These are phyloP conservation scores for Westerdykella sp. DNA, from an alignment of 2,329 filamentous ascomycete species.

Conservation along the genomic window DNA sequence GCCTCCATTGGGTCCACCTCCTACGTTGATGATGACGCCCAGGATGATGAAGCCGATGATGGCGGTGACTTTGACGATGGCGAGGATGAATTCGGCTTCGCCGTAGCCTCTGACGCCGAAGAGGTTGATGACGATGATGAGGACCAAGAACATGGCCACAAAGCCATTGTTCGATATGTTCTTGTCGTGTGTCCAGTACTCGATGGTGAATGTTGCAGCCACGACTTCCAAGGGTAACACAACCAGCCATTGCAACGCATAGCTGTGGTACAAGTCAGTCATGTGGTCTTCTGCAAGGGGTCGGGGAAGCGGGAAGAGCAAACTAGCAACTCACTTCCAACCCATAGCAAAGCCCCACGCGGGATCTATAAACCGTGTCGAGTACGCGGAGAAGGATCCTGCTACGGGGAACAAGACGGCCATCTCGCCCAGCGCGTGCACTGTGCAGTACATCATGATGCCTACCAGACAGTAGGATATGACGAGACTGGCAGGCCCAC, in stretches of 20 bases:
- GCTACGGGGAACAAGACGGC: constrained; percentile 86
- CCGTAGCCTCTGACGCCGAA: constrained; percentile 86
- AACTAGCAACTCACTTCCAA: constrained; percentile 55
- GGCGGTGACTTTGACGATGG: constrained; percentile 77
- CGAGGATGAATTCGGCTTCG: constrained; percentile 83
- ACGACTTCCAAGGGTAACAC: constrained; percentile 81
- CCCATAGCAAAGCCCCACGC: constrained; percentile 95
- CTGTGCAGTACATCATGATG: constrained; percentile 83
- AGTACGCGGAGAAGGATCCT: constrained; percentile 87
- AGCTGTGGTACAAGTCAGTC: constrained; percentile 35
- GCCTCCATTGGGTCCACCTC: constrained; percentile 54
- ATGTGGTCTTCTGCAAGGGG: constrained; percentile 2
- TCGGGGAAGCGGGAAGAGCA: constrained; percentile 4
- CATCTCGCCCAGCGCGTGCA: constrained; percentile 86
- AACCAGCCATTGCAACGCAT: constrained; percentile 81
- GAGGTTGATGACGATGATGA: constrained; percentile 76
- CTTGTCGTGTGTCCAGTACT: constrained; percentile 62
- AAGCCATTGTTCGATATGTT: constrained; percentile 54
- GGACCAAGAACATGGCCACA: constrained; percentile 71
- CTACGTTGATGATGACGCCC: constrained; percentile 78
- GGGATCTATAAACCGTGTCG: constrained; percentile 85
- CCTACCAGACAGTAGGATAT: constrained; percentile 57
- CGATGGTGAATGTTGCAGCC: constrained; percentile 75
- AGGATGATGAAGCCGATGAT: constrained; percentile 86
- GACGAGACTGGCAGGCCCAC: constrained; percentile 34